phyloP scores from a whole-genome alignment of 2,329 filamentous ascomycete species.

The Graphilbum ipis-grandicollis region DNA sequence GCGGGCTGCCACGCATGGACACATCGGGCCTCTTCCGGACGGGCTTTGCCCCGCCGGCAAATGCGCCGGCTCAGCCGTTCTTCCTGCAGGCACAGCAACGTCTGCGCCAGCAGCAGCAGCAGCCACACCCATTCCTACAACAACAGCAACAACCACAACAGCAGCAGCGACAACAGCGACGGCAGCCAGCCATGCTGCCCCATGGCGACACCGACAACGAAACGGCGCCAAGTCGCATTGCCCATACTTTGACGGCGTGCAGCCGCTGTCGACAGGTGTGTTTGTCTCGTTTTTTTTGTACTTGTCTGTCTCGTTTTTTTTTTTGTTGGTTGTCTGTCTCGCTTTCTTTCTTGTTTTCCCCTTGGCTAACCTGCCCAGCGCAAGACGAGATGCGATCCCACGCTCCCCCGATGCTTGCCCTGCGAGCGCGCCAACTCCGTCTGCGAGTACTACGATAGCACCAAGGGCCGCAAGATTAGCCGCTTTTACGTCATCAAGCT shows the following conservation, averaged over 20 bases:
- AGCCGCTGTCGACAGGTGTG: slow-evolving; percentile 63
- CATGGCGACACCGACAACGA: slow-evolving; percentile 16
- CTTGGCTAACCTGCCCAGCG: slow-evolving; percentile 37
- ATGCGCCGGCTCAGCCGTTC: too few species aligned
- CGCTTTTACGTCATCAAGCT: slow-evolving; percentile 85
- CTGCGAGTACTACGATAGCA: slow-evolving; percentile 91
- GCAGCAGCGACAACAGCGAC: slow-evolving; percentile 5
- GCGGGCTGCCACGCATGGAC: too few species aligned
- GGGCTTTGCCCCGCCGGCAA: too few species aligned
- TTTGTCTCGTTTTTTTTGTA: neutral
- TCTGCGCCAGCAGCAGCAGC: too few species aligned
- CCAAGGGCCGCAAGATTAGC: slow-evolving; percentile 71
- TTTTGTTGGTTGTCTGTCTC: neutral
- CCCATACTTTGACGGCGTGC: slow-evolving; percentile 65
- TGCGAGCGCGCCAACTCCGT: slow-evolving; percentile 82
- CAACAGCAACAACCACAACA: too few species aligned
- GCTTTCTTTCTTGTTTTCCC: neutral
- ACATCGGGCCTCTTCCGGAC: too few species aligned
- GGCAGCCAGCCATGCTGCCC: neutral
- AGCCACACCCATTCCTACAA: too few species aligned
- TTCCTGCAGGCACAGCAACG: too few species aligned
- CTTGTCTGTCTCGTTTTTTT: neutral
- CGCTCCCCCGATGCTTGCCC: slow-evolving; percentile 75
- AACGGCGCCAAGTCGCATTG: slow-evolving; percentile 42
- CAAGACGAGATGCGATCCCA: slow-evolving; percentile 91